phyloP scores from a whole-genome alignment of 108 stramenopile species.

The Schizochytrium sp. region DNA sequence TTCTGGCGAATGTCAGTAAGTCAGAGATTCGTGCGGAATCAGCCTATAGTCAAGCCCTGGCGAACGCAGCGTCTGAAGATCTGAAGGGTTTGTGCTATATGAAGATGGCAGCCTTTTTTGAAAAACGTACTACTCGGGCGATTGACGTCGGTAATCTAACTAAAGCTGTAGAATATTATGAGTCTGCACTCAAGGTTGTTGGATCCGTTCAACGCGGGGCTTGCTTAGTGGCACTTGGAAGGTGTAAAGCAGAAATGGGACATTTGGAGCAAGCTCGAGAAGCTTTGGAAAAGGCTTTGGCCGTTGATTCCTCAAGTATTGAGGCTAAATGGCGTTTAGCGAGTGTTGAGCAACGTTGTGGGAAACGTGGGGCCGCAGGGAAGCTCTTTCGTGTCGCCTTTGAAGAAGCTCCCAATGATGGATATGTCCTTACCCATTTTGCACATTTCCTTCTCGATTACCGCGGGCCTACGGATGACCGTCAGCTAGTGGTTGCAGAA shows the following conservation, averaged over 20 bases:
- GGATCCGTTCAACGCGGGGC: background rate
- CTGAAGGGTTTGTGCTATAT: background rate
- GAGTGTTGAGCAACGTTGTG: background rate
- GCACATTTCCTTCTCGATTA: conserved; percentile 56
- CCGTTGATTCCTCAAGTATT: background rate
- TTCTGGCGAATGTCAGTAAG: conserved; percentile 8
- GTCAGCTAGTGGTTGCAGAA: conserved; percentile 37
- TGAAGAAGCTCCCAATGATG: conserved; percentile 21
- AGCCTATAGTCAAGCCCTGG: background rate
- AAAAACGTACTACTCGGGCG: background rate
- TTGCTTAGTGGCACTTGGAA: background rate
- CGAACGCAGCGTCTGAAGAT: background rate
- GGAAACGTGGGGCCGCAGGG: conserved; percentile 19
- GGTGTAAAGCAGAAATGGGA: background rate
- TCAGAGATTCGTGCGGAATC: conserved; percentile 33
- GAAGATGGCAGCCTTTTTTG: background rate
- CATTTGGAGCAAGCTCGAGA: conserved; percentile 33
- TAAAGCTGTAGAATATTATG: conserved; percentile 6
- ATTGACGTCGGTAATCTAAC: background rate
- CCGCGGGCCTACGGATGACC: conserved; percentile 41
- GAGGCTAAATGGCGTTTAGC: conserved; percentile 53
- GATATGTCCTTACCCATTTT: conserved; percentile 6
- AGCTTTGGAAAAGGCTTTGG: background rate
- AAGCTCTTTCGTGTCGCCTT: conserved; percentile 44
- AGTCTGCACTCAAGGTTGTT: background rate